Evolutionary conservation across 305 asterid genomes (phyloP).

Genomic region (Solanum hybrid): DNA sequence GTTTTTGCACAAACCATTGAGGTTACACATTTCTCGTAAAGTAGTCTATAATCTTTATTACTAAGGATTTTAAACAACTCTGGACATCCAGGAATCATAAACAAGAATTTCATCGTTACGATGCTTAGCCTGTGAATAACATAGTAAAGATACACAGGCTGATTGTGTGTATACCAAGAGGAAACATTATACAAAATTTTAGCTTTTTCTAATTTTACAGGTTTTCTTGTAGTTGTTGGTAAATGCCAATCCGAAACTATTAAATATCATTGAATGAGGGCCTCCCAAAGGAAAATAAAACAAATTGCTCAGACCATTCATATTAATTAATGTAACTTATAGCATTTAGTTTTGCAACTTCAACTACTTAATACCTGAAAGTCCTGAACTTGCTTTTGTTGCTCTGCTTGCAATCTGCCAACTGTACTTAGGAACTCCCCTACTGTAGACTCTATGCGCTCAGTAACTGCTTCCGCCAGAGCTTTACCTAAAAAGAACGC

Average conservation of each 20-base stretch:
- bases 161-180: not conserved
- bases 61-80: not conserved
- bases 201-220: not conserved
- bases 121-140: not conserved
- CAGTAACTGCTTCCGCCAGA: constrained; percentile 64
- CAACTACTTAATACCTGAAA: constrained; percentile 46
- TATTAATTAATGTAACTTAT: not conserved
- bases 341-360: not conserved
- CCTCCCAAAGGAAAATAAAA: not conserved
- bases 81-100: not conserved
- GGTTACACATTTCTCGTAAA: not conserved
- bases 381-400: constrained; percentile 64
- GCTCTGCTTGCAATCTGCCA: constrained; percentile 78
- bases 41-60: not conserved
- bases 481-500: constrained; percentile 95
- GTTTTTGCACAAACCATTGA: not conserved
- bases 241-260: not conserved
- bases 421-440: constrained; percentile 69
- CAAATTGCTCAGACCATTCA: not conserved
- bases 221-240: not conserved
- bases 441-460: constrained; percentile 60
- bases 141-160: not conserved
- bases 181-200: not conserved
- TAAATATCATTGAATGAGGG: not conserved
- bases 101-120: not conserved